phyloP scores from a whole-genome alignment of 1,139 yeast genomes.

The Geotrichum macrosporum region DNA sequence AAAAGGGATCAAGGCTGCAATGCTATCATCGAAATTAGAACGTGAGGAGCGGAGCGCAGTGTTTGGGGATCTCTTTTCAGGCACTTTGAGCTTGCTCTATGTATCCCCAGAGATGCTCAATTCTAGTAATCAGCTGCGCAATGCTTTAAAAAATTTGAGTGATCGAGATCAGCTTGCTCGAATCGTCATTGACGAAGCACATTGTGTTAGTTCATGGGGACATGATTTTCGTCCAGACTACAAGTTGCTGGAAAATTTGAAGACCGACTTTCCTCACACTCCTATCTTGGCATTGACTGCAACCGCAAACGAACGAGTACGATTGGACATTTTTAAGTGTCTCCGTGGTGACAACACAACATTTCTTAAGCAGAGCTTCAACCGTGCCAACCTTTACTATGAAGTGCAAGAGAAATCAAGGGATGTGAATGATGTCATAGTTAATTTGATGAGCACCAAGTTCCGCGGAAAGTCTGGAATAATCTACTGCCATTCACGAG shows the following conservation, averaged over 20 bases:
- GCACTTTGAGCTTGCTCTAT: slow-evolving; percentile 68
- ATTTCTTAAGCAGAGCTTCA: slow-evolving; percentile 67
- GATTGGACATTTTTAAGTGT: slow-evolving; percentile 60
- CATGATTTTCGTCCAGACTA: slow-evolving; percentile 98
- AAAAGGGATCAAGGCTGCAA: slow-evolving; percentile 68
- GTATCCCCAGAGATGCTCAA: slow-evolving; percentile 94
- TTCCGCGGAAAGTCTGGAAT: slow-evolving; percentile 72
- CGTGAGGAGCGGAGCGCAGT: slow-evolving; percentile 56
- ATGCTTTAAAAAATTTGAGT: slow-evolving; percentile 23
- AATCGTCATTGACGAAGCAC: slow-evolving; percentile 95
- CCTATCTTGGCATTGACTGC: slow-evolving; percentile 98
- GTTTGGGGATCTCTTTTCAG: slow-evolving; percentile 58
- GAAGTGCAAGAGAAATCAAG: slow-evolving; percentile 65
- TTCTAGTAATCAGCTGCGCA: slow-evolving; percentile 46
- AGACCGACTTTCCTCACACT: slow-evolving; percentile 64
- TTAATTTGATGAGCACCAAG: slow-evolving; percentile 33
- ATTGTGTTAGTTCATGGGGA: slow-evolving; percentile 98
- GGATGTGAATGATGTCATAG: slow-evolving; percentile 57
- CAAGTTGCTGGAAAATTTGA: slow-evolving; percentile 71
- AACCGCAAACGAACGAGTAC: slow-evolving; percentile 90
- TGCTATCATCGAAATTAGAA: slow-evolving; percentile 28
- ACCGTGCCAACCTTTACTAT: slow-evolving; percentile 79
- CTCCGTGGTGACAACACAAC: slow-evolving; percentile 41
- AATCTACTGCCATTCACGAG: slow-evolving; percentile 87
- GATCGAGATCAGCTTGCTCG: slow-evolving; percentile 66